Base-by-base conservation (phyloP, 768 basidiomycete species). In the Wakefieldia striispora region DNA sequence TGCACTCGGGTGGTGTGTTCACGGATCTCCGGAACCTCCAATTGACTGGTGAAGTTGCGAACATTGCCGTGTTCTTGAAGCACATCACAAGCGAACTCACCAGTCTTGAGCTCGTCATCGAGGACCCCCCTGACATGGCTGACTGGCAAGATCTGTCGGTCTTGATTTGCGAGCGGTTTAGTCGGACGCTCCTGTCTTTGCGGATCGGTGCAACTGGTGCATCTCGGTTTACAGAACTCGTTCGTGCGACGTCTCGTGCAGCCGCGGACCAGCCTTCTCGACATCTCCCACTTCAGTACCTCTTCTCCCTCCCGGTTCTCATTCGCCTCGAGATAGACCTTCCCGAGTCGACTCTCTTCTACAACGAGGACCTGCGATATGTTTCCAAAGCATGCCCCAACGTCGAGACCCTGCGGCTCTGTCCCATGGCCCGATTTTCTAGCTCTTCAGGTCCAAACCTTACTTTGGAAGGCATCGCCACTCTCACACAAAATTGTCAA, bases 191-290 rank as follows among this genome's bases (percentile, higher is more conserved):
- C 44, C 77, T 81, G 58, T 76, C 79, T 10, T 66, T 90, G 53
- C 77, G 78, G 47, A 75, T 90, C 54, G 70, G 75, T 20, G 84
- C 87, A 6, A 83, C 81, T 0, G 81, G 85, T 16, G 78, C 84
- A 20, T 82, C 81, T n/a, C 81, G 88, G 47, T 95, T 90, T 73
- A 77, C 79, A 4, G 90, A 94, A 54, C 78, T 95, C 40, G 81
- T 88, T 43, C 83, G 90, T 47, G 86, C 89, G 9, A 84, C 87
- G 5, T 75, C 83, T 26, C 76, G 84, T 53, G 81, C 75, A 17
- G 74, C 70, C 11, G 55, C 58, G 8, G 86, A 86, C 53, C 75
- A 80, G 20, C 76, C 83, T 12, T 73, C 78, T 40, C 75, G 74
- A 26, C 78, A 78, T 49, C 78, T 91, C 21, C 77, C 84, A 16